These are phyloP conservation scores for Glarea lozoyensis DNA, from an alignment of 495 filamentous ascomycete genomes.

Conservation along the genomic window DNA sequence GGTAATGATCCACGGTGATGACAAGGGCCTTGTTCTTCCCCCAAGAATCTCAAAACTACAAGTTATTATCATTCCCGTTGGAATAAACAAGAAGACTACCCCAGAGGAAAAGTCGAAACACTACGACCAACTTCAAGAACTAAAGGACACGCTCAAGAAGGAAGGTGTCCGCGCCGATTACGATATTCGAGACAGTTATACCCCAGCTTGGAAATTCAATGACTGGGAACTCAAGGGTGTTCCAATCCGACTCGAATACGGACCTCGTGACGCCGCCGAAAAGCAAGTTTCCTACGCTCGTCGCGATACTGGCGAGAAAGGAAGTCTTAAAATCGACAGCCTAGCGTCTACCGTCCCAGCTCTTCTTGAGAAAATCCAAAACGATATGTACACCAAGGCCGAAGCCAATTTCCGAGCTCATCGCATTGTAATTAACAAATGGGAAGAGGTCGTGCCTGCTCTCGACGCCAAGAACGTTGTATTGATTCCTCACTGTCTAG, in stretches of 20 bases:
- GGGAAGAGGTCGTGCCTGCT: conserved; percentile 81
- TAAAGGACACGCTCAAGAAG: conserved; percentile 54
- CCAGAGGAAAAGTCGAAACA: conserved; percentile 67
- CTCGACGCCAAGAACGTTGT: conserved; percentile 87
- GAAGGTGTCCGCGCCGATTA: conserved; percentile 60
- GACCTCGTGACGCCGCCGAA: conserved; percentile 82
- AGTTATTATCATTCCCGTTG: conserved; percentile 84
- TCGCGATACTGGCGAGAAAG: conserved; percentile 79
- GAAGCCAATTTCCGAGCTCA: conserved; percentile 67
- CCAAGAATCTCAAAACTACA: conserved; percentile 83
- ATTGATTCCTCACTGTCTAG: conserved; percentile 76
- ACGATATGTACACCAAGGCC: conserved; percentile 75
- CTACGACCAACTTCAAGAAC: conserved; percentile 57
- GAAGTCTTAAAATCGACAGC: conserved; percentile 61
- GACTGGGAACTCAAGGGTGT: conserved; percentile 95
- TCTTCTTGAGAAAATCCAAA: conserved; percentile 82
- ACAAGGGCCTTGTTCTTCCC: conserved; percentile 87
- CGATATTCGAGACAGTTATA: conserved; percentile 78
- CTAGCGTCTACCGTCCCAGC: conserved; percentile 61
- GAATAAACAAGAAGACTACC: conserved; percentile 75
- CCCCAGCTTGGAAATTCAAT: conserved; percentile 95
- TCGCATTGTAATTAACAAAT: conserved; percentile 70
- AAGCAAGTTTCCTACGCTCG: conserved; percentile 76
- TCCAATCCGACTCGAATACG: conserved; percentile 87
- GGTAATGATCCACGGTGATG: conserved; percentile 94